A percentile compares a stretch with the other conserved stretches of the same genome.
These are phyloP conservation scores for Paramecium bursaria DNA, from an alignment of 73 alveolate species.

Conservation along the genomic window DNA sequence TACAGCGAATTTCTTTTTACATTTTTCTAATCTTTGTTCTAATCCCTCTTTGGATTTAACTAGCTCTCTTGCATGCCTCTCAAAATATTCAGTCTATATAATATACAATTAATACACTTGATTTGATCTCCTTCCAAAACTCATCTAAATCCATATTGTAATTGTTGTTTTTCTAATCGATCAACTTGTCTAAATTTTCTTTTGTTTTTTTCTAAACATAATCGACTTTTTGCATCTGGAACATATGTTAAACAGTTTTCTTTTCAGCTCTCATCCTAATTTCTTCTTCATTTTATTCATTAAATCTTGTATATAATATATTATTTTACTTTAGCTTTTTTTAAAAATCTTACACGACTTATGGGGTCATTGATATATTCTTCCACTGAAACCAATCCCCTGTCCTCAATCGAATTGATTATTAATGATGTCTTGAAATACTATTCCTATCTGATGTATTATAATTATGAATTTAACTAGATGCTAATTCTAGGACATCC, in stretches of 20 bases:
- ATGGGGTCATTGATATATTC: background rate
- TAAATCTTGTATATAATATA: background rate
- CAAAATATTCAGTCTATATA: background rate
- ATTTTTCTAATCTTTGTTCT: conserved; percentile 28
- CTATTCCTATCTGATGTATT: conserved; percentile 15
- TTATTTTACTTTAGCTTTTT: conserved; percentile 9
- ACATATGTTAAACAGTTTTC: background rate
- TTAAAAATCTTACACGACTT: conserved; percentile 21
- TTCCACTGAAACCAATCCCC: conserved; percentile 56
- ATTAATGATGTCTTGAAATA: conserved; percentile 28
- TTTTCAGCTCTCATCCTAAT: conserved; percentile 23
- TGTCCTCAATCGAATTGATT: conserved; percentile 24
- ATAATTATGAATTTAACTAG: conserved; percentile 13
- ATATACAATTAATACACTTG: background rate
- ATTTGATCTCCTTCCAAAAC: conserved; percentile 31
- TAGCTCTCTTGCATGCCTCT: conserved; percentile 2
- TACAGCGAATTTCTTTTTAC: background rate
- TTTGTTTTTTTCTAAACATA: conserved; percentile 5
- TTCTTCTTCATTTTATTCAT: conserved; percentile 17
- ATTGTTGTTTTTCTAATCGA: background rate
- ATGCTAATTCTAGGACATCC: conserved; percentile 20
- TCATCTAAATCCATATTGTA: conserved; percentile 15
- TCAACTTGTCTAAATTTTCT: background rate
- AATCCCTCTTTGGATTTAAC: background rate
- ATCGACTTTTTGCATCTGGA: conserved; percentile 42